Evolutionary conservation across 2,329 filamentous ascomycete species (phyloP), one percentile per base, ranked within the genome.

Genomic region (Microdochium bolleyi): DNA sequence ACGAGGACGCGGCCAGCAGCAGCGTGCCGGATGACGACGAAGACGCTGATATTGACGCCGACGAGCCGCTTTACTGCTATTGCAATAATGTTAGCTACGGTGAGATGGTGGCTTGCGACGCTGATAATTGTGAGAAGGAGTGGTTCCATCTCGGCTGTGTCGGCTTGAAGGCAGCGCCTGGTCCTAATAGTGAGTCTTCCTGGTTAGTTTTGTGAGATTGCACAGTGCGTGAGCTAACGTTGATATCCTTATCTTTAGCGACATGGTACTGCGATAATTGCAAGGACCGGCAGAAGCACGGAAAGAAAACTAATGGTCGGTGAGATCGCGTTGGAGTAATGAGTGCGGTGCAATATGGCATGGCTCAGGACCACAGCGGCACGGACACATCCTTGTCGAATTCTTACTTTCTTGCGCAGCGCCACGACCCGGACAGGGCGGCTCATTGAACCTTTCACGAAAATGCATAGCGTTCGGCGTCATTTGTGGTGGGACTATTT

Each of bases 81-180:
- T 91, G 88, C 67, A 87, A 90, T 60, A 80, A 84, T 49, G 84
- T 90, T 52, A 90, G 87, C 62, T 92, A 90, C 63, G 88, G 88
- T 21, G 87, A 89, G 70, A 92, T 92, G 88, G 87, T 92, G 46
- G 88, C 85, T 2, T 92, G 88, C 63, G 88, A 92, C 65, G 83
- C 83, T 8, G 80, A 85, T 54, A 80, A 82, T 49, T 92, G 88
- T 69, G 78, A 82, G 58, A 78, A 82, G 56, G 88, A 92, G 68
- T 92, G 88, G 88, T 92, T 92, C 73, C 88, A 92, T 74, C 71
- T 94, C 50, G 86, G 85, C 50, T 94, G 89, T 67, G 88, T 90
- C 27, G 89, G 89, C 24, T 70, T 94, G 61, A 87, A 86, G 61
- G 87, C 87, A 54, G 87, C 88, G 51, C 89, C 89, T n/a, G 84